Conservation (phyloP, 176 grass and related monocot genomes). For the Rhipidocladum racemiflorum region DNA sequence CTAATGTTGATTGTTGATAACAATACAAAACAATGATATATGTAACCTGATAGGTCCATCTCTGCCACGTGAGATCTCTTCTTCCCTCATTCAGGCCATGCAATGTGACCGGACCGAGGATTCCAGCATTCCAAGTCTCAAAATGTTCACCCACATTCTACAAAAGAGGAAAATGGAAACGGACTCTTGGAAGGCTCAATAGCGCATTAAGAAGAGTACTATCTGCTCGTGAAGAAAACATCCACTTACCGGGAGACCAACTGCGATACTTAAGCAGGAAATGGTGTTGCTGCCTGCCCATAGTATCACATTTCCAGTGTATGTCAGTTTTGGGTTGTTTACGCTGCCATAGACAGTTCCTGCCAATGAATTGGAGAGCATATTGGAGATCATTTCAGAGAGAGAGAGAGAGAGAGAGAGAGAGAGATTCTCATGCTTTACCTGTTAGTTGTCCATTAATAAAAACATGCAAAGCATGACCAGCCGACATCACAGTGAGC, state of each 20-base stretch:
- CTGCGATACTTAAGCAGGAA: slow-evolving; percentile 90
- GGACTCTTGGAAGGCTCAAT: neutral
- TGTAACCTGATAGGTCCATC: slow-evolving; percentile 92
- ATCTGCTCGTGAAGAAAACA: neutral
- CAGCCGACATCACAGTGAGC: slow-evolving; percentile 93
- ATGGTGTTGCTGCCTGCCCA: slow-evolving; percentile 82
- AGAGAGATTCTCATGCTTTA: slow-evolving; percentile 10
- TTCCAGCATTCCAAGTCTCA: slow-evolving; percentile 98
- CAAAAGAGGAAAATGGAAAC: slow-evolving; percentile 12
- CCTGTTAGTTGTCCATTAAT: slow-evolving; percentile 78
- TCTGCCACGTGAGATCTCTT: slow-evolving; percentile 96
- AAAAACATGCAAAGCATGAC: slow-evolving; percentile 88
- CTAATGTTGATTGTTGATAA: neutral
- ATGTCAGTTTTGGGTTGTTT: slow-evolving; percentile 82
- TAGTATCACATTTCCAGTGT: slow-evolving; percentile 67
- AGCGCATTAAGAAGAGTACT: neutral
- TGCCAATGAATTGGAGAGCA: slow-evolving; percentile 40
- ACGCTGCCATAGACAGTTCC: slow-evolving; percentile 82
- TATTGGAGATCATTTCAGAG: neutral
- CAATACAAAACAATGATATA: neutral
- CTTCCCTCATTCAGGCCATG: slow-evolving; percentile 88
- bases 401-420: neutral
- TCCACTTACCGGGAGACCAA: slow-evolving; percentile 89
- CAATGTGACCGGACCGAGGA: slow-evolving; percentile 87
- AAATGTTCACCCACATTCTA: slow-evolving; percentile 98